Evolutionary conservation across 805 yeast genomes (phyloP), one percentile per base, ranked within the genome.

Genomic region (Wickerhamiella parazyma): DNA sequence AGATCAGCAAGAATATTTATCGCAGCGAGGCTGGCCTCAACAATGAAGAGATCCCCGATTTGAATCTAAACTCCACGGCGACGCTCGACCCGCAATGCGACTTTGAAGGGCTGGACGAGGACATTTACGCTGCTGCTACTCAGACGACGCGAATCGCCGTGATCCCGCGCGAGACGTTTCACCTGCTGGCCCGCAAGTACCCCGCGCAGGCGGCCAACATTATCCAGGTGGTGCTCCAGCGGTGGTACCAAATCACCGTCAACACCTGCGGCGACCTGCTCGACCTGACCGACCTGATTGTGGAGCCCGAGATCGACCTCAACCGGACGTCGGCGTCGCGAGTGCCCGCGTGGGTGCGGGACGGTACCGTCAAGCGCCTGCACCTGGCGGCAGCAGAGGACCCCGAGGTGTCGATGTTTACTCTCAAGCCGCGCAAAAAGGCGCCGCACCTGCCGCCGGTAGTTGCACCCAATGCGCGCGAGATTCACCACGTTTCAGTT

Each of bases 161-260:
- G 29, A 87, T 89, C 12, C 98, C 98, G 0, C 75, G 78, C 1
- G 78, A 75, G 42, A 82, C 96, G 0, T 91, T 89, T 52, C 70
- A 73, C 44, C 67, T 80, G 43, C 70, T 89, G 33, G 78, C 81
- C 6, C 57, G 66, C 24, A 81, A 77, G 52, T 84, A 78, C 56
- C 97, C 97, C 5, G 75, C 81, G 49, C 83, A 95, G 0, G 80
- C 95, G 0, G 83, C 95, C 0, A 95, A 87, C 59, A 87, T 91
- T 24, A 89, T 89, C 11, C 95, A 93, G 53, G 86, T 89, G 75
- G 84, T 89, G 19, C 64, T 89, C 45, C 79, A 94, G 1, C 72
- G 94, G 49, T 68, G 91, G 42, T 84, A 85, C 57, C 73, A 93
- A 51, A 95, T 91, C 7, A 89, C 97, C 0, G 77, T 89, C 60